Percentiles rank a stretch among this genome's conserved stretches.
These are phyloP conservation scores for Exophiala sp. DNA, from an alignment of 2,329 filamentous ascomycete genomes.

Conservation along the genomic window DNA sequence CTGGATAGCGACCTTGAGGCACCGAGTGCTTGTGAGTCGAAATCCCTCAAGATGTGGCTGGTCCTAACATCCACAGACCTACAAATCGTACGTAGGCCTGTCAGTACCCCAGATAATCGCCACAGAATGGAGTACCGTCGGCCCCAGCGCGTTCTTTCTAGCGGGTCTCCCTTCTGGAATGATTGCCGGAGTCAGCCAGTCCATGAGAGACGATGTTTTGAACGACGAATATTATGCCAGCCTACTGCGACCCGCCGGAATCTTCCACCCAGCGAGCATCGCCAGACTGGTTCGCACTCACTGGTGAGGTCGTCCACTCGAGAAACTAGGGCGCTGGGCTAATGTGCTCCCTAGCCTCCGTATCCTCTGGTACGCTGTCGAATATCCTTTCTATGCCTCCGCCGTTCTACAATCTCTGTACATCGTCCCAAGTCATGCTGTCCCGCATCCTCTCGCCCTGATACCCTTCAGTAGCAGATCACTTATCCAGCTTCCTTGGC, in stretches of 20 bases:
- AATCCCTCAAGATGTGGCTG: neutral
- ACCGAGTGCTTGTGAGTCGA: slow-evolving; percentile 34
- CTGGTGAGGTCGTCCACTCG: slow-evolving; percentile 8
- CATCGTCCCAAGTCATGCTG: slow-evolving; percentile 35
- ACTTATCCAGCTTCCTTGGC: slow-evolving; percentile 33
- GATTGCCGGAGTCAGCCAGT: slow-evolving; percentile 9
- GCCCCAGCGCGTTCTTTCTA: slow-evolving; percentile 38
- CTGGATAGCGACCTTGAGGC: slow-evolving; percentile 16
- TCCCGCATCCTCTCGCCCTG: slow-evolving; percentile 34
- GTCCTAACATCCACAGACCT: slow-evolving; percentile 13
- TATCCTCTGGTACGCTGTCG: slow-evolving; percentile 36
- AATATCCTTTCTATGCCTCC: slow-evolving; percentile 43
- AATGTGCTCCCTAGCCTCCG: slow-evolving; percentile 32
- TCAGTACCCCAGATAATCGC: slow-evolving; percentile 37
- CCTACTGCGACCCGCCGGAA: slow-evolving; percentile 24
- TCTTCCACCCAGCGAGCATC: slow-evolving; percentile 29
- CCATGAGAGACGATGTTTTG: slow-evolving; percentile 11
- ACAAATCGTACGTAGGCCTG: slow-evolving; percentile 21
- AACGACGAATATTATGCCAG: slow-evolving; percentile 3
- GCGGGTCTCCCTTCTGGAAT: slow-evolving; percentile 36
- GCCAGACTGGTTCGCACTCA: slow-evolving; percentile 29
- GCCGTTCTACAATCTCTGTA: slow-evolving; percentile 42
- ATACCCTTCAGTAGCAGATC: slow-evolving; percentile 38
- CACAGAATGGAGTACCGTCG: slow-evolving; percentile 35
- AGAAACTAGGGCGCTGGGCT: slow-evolving; percentile 13